Conservation (phyloP, 495 filamentous ascomycete genomes). For the Penicillium coprophilum region DNA sequence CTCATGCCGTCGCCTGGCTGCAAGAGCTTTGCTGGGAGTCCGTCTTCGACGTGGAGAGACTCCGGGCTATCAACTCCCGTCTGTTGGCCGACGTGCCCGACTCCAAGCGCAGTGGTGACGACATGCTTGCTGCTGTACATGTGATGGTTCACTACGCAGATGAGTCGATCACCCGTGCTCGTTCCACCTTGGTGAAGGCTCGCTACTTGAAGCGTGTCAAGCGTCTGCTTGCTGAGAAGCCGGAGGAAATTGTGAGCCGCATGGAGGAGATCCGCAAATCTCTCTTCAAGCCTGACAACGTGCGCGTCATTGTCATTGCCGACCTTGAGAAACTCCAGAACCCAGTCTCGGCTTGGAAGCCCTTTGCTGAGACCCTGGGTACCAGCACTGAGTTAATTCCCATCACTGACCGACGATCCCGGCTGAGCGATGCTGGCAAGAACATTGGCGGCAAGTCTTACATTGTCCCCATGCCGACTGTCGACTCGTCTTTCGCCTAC, state of each 20-base stretch:
- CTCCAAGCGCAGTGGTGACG: conserved; percentile 81
- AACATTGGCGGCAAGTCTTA: conserved; percentile 71
- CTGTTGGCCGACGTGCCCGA: conserved; percentile 92
- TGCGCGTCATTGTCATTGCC: conserved; percentile 79
- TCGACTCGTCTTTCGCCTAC: conserved; percentile 88
- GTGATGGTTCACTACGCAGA: conserved; percentile 73
- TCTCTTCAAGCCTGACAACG: conserved; percentile 77
- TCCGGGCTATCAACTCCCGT: conserved; percentile 81
- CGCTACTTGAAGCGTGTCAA: conserved; percentile 84
- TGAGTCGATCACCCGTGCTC: conserved; percentile 72
- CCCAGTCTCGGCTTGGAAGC: conserved; percentile 83
- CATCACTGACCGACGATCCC: conserved; percentile 56
- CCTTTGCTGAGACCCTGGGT: conserved; percentile 54
- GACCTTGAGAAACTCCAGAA: conserved; percentile 72
- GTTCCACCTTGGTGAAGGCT: conserved; percentile 81
- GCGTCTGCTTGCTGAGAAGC: conserved; percentile 68
- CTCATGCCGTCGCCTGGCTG: conserved; percentile 78
- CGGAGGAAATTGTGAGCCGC: conserved; percentile 66
- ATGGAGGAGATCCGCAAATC: conserved; percentile 73
- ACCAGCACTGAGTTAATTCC: conserved; percentile 51
- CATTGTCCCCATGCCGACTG: conserved; percentile 85
- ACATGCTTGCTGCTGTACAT: conserved; percentile 67
- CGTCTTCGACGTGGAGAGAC: conserved; percentile 78
- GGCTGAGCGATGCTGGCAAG: conserved; percentile 69
- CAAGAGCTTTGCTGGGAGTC: conserved; percentile 81